phyloP scores from a whole-genome alignment of 192 early-diverging fungal genomes.

The Backusella circina region DNA sequence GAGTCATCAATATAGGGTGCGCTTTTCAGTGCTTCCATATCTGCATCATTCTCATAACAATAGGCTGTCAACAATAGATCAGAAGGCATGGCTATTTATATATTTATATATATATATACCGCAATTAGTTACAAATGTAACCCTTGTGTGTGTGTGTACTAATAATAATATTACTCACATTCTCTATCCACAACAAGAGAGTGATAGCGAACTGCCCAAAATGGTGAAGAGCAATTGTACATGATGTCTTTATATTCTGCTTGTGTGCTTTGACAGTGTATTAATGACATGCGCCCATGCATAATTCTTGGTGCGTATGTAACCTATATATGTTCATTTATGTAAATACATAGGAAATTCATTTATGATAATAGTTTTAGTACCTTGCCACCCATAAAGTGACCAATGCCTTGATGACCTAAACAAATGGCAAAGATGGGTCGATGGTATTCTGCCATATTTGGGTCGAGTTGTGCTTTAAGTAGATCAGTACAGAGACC shows the following conservation, averaged over 20 bases:
- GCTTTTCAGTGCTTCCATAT: constrained; percentile 26
- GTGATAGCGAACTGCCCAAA: constrained; percentile 87
- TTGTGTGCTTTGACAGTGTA: constrained; percentile 36
- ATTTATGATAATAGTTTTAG: neutral
- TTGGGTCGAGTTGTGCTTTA: constrained; percentile 25
- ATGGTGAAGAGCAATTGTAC: constrained; percentile 54
- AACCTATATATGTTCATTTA: constrained; percentile 35
- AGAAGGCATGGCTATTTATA: constrained; percentile 60
- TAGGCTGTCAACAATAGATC: constrained; percentile 62
- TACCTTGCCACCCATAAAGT: constrained; percentile 62
- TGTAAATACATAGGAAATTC: neutral
- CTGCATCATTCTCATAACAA: constrained; percentile 43
- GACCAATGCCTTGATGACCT: constrained; percentile 88
- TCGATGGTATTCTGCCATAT: constrained; percentile 31
- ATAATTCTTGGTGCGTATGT: constrained; percentile 64
- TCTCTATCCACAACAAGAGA: constrained; percentile 71
- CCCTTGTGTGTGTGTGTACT: neutral
- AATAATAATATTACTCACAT: constrained; percentile 32
- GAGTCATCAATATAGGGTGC: constrained; percentile 15
- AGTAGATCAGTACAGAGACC: constrained; percentile 67
- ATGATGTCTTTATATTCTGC: constrained; percentile 43
- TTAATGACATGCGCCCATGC: constrained; percentile 75
- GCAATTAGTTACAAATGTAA: neutral
- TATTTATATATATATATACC: neutral
- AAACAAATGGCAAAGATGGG: constrained; percentile 93